Evolutionary conservation across 2,329 filamentous ascomycete species (phyloP).

Genomic region (Colletotrichum scovillei): DNA sequence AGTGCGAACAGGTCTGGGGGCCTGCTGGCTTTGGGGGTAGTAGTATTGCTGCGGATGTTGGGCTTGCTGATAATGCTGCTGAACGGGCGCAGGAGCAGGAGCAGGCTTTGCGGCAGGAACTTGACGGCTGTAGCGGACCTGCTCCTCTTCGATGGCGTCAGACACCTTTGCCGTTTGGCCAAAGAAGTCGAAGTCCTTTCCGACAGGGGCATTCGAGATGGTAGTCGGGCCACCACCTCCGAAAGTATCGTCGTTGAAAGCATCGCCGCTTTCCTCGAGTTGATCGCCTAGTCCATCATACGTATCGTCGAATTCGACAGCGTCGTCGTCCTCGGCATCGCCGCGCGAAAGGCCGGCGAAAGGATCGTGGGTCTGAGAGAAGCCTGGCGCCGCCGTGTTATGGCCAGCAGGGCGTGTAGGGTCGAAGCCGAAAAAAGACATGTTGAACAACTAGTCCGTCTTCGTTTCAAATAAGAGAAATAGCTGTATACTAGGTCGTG

Average conservation of each 20-base stretch:
- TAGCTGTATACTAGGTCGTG: conserved; percentile 28
- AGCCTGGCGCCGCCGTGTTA: conserved; percentile 78
- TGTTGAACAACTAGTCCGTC: conserved; percentile 49
- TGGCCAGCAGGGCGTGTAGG: conserved; percentile 74
- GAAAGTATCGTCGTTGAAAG: conserved; percentile 97
- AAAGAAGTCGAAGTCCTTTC: conserved; percentile 98
- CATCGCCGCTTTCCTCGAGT: conserved; percentile 92
- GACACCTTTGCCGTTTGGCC: conserved; percentile 90
- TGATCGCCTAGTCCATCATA: conserved; percentile 94
- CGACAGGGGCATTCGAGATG: conserved; percentile 65
- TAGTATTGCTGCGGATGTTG: conserved; percentile 40
- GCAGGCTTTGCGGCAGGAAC: conserved; percentile 64
- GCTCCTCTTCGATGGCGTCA: conserved; percentile 89
- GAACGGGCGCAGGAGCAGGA: conserved; percentile 42
- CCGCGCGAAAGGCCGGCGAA: conserved; percentile 83
- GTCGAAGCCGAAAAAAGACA: conserved; percentile 96
- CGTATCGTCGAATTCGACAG: conserved; percentile 90
- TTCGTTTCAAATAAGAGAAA: conserved; percentile 13
- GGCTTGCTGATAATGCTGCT: conserved; percentile 37
- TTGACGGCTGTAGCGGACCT: conserved; percentile 83
- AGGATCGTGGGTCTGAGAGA: conserved; percentile 85
- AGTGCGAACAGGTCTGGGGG: conserved; percentile 69
- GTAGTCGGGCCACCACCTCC: conserved; percentile 56
- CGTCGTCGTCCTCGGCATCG: conserved; percentile 68
- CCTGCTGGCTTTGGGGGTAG: conserved; percentile 50